Percentiles rank a stretch among this genome's conserved stretches.
Evolutionary conservation across 305 asterid genomes (phyloP).

Genomic region (Stenogyne calaminthoides): DNA sequence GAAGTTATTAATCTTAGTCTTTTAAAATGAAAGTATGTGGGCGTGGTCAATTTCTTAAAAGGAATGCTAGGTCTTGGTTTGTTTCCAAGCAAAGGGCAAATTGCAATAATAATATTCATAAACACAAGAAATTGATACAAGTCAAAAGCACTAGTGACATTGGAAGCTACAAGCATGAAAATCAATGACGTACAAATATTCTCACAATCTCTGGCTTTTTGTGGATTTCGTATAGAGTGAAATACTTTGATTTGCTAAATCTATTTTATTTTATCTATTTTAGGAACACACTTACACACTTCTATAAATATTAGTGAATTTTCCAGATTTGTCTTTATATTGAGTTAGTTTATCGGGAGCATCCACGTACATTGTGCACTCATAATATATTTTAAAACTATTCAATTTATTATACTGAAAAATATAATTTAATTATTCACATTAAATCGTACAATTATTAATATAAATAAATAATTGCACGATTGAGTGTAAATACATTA

Average conservation of each 20-base stretch:
- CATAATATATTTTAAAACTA: too few relatives aligned
- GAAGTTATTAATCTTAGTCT: too few relatives aligned
- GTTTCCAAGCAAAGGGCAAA: conserved; percentile 8
- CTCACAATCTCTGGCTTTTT: conserved; percentile 38
- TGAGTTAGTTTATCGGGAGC: too few relatives aligned
- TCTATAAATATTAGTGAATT: conserved; percentile 26
- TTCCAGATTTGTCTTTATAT: conserved; percentile 16
- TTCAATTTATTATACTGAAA: too few relatives aligned
- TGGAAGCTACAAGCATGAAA: conserved; percentile 40
- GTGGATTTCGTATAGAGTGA: conserved; percentile 34
- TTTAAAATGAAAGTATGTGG: background rate
- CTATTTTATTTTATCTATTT: conserved; percentile 19
- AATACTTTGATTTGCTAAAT: conserved; percentile 37
- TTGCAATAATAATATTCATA: background rate
- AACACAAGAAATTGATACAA: conserved; percentile 15
- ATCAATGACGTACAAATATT: conserved; percentile 48
- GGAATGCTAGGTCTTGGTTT: background rate
- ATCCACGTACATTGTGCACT: too few relatives aligned
- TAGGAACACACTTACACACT: conserved; percentile 24
- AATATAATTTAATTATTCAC: too few relatives aligned
- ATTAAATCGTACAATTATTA: too few relatives aligned
- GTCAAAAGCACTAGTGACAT: conserved; percentile 36
- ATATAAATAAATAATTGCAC: too few relatives aligned
- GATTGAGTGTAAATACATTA: too few relatives aligned
- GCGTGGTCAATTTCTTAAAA: conserved; percentile 27